Evolutionary conservation across 768 basidiomycete genomes (phyloP), one percentile per base, ranked within the genome.

Genomic region (Suillus placidus): DNA sequence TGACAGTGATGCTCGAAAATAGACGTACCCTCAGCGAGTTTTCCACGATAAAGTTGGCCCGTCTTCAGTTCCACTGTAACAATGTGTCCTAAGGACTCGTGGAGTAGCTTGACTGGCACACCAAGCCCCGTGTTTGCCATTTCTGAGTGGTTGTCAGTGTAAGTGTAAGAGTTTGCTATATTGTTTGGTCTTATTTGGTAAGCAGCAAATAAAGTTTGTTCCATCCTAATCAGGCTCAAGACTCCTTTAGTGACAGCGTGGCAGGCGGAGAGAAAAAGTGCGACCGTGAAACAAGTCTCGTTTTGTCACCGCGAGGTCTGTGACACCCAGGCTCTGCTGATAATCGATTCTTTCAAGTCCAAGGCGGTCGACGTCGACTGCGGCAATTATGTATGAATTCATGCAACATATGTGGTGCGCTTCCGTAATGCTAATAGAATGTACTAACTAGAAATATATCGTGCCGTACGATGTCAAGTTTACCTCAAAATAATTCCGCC

Each of bases 1-100:
- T 61, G 64, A 64, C 37, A 4, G 43, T 30, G 43, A 37, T 34
- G 55, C 62, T 62, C 64, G 18, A 66, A 55, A 57, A 32, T 65
- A 34, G 49, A 49, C 85, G 72, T 69, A 95, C 97, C 97, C 84
- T 99, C 97, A 18, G 94, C 93, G 47, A 99, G 86, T 80, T 97
- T 99, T 70, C 97, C 97, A 57, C 97, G 85, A 80, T 99, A 99
- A 61, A 97, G 86, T 76, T 98, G 96, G 12, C 96, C 97, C 2
- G 95, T 97, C 80, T 99, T 99, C 64, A 98, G 87, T 78, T 99
- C 97, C n/a, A 96, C 94, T 6, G 97, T 98, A 69, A 99, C 92
- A 63, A 98, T 83, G 74, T 99, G 97, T 26, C 97, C 97, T 35
- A 99, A 83, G 63, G 94, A 93, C 82, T 99, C 97, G 74, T 99